Conservation (phyloP, 768 basidiomycete genomes). For the Leucocoprinus leucothites region DNA sequence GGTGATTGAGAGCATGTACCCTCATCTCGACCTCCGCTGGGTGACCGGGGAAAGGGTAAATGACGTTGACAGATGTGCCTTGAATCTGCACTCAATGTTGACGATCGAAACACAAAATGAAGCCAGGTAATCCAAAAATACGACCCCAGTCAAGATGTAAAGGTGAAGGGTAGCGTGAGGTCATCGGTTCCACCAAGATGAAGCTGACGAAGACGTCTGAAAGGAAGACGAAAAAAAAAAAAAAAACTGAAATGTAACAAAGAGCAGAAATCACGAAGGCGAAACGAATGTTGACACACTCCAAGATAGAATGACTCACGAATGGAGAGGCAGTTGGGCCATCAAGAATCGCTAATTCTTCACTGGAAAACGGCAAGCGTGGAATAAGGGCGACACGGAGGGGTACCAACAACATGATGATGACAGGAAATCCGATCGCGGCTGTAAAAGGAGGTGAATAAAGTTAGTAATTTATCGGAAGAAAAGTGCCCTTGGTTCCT, state of each 20-base stretch:
- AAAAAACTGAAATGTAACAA: not conserved
- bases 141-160: too few species aligned
- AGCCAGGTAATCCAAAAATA: not conserved
- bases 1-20: too few species aligned
- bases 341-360: constrained; percentile 84
- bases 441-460: constrained; percentile 39
- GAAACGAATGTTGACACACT: not conserved
- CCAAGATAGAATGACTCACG: constrained; percentile 44
- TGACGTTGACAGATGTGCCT: too few species aligned
- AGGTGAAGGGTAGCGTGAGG: too few species aligned
- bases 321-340: constrained; percentile 87
- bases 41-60: too few species aligned
- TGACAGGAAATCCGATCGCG: constrained; percentile 87
- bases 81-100: too few species aligned
- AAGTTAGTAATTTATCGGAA: constrained; percentile 26
- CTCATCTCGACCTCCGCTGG: too few species aligned
- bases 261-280: constrained; percentile 31
- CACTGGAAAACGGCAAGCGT: constrained; percentile 65
- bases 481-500: constrained; percentile 9
- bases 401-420: constrained; percentile 83
- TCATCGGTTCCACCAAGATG: too few species aligned
- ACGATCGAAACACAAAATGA: not conserved
- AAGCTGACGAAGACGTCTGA: not conserved
- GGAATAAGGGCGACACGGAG: constrained; percentile 72
- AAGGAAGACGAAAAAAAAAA: not conserved